A percentile compares a stretch with the other conserved stretches of the same genome.
Conservation (phyloP, 75 land plant species). For the Adiantum capillusveneris region DNA sequence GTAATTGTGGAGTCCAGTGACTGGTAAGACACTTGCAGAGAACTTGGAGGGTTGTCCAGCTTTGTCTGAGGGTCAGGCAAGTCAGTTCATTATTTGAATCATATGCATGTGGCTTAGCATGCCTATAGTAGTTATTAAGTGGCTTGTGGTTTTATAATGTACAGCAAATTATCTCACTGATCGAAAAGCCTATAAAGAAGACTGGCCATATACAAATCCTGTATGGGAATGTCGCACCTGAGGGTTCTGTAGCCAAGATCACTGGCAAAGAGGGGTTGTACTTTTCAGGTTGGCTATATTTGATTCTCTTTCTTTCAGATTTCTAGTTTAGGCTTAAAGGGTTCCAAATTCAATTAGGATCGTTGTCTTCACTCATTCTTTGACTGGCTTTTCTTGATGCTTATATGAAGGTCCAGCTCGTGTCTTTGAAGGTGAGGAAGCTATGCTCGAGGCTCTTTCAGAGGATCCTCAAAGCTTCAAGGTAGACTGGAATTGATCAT, state of each 20-base stretch:
- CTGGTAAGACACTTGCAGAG: constrained; percentile 92
- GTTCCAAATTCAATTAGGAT: too few relatives aligned
- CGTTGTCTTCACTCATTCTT: too few relatives aligned
- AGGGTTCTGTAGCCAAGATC: constrained; percentile 97
- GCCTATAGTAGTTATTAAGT: too few relatives aligned
- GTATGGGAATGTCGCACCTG: constrained; percentile 90
- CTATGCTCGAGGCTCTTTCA: constrained; percentile 83
- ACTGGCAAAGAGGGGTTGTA: constrained; percentile 97
- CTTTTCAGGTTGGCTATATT: constrained; percentile 64
- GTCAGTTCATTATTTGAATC: too few relatives aligned
- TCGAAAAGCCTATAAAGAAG: constrained; percentile 75
- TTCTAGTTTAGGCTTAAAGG: too few relatives aligned
- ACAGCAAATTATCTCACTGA: constrained; percentile 62
- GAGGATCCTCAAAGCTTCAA: constrained; percentile 76
- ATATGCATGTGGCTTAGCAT: too few relatives aligned
- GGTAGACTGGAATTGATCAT: constrained; percentile 25
- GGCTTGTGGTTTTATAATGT: too few relatives aligned
- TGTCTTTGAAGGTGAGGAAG: constrained; percentile 94
- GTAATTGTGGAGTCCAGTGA: constrained; percentile 57
- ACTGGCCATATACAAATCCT: constrained; percentile 90
- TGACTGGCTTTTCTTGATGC: neutral
- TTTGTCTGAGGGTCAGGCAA: constrained; percentile 76
- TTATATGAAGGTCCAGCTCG: constrained; percentile 75
- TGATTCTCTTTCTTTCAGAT: too few relatives aligned
- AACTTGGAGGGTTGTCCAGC: constrained; percentile 56